Conservation (phyloP, 148 eudicot species). For the Selenicereus undatus region DNA sequence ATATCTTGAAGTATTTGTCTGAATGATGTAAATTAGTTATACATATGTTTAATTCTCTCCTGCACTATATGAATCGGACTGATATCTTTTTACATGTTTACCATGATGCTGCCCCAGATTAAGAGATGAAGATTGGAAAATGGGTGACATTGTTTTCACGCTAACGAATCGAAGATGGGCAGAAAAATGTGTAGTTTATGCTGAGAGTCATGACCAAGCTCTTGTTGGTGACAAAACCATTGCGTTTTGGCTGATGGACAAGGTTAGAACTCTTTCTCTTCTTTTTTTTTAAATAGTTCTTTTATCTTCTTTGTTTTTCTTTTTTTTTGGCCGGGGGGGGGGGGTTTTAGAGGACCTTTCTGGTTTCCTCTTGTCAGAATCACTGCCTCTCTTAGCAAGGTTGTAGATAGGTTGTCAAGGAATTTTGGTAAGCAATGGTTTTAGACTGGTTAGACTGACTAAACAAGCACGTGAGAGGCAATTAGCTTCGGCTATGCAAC, state of each 20-base stretch:
- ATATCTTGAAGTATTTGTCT: neutral
- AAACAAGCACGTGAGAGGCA: neutral
- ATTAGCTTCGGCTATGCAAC: neutral
- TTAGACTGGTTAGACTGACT: neutral
- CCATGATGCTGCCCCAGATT: conserved; percentile 37
- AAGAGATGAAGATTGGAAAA: conserved; percentile 93
- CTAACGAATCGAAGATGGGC: conserved; percentile 93
- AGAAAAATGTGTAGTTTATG: conserved; percentile 87
- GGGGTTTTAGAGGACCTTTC: neutral
- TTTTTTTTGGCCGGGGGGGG: neutral
- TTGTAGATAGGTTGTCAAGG: neutral
- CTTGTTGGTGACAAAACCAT: conserved; percentile 98
- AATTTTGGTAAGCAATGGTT: neutral
- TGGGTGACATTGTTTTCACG: conserved; percentile 80
- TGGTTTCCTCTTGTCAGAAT: too few species aligned
- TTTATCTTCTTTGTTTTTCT: neutral
- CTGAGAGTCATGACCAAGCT: conserved; percentile 99
- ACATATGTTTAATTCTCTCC: neutral
- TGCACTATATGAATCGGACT: conserved; percentile 5
- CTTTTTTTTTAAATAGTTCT: neutral
- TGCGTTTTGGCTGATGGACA: conserved; percentile 99
- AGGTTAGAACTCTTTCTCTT: conserved; percentile 44
- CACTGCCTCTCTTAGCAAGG: neutral
- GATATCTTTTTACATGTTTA: conserved; percentile 4
- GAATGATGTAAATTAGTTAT: neutral